Conservation (phyloP, 2,329 filamentous ascomycete species). For the Talaromyces albobiverticillius region DNA sequence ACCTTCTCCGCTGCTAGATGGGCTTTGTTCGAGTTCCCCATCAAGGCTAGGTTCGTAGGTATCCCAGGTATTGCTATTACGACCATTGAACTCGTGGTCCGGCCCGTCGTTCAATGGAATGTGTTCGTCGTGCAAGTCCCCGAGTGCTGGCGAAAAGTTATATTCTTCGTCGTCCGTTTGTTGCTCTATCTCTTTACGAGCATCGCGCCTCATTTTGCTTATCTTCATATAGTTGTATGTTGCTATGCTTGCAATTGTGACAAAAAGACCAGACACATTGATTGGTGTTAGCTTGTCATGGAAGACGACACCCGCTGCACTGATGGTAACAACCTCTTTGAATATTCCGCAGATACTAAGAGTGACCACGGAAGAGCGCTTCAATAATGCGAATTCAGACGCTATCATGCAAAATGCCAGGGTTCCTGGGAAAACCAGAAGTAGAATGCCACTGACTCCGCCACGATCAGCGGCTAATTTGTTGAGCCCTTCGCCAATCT, state of each 20-base stretch:
- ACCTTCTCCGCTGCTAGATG: conserved; percentile 15
- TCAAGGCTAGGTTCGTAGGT: conserved; percentile 27
- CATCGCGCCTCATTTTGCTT: conserved; percentile 78
- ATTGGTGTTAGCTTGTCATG: conserved; percentile 81
- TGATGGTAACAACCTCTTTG: conserved; percentile 97
- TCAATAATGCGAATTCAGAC: conserved; percentile 89
- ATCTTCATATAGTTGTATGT: conserved; percentile 97
- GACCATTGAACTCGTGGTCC: conserved; percentile 8
- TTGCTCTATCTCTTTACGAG: conserved; percentile 39
- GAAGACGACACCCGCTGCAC: conserved; percentile 81
- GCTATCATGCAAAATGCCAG: conserved; percentile 97
- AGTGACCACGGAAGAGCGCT: conserved; percentile 93
- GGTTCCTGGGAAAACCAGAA: conserved; percentile 83
- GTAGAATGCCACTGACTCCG: conserved; percentile 59
- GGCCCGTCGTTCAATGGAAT: conserved; percentile 7
- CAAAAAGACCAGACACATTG: conserved; percentile 81
- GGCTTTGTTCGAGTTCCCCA: conserved; percentile 21
- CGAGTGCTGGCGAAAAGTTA: conserved; percentile 4
- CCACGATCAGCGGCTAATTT: conserved; percentile 68
- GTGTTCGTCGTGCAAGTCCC: conserved; percentile 4
- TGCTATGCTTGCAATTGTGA: conserved; percentile 82
- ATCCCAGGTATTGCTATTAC: conserved; percentile 21
- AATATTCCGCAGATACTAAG: conserved; percentile 97
- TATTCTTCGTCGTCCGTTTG: conserved; percentile 12
- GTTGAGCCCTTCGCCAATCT: conserved; percentile 64